Evolutionary conservation across 257 asterid species (phyloP).

Genomic region (Ballota nigra): DNA sequence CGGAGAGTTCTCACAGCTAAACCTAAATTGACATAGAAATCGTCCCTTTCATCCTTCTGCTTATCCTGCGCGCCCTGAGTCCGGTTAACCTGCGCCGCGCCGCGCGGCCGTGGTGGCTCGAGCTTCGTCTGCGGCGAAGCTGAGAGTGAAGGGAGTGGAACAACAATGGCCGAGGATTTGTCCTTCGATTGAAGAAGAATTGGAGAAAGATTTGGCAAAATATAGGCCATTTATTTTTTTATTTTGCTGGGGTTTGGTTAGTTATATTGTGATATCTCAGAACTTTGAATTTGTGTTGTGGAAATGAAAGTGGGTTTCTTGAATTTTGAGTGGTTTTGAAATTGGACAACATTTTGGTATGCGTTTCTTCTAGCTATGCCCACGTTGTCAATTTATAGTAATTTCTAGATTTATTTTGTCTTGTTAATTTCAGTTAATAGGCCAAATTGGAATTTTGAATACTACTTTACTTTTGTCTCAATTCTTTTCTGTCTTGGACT

Average conservation of each 20-base stretch:
- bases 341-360: constrained; percentile 13
- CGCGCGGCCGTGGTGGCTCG: constrained; percentile 38
- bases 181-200: constrained; percentile 44
- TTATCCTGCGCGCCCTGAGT: constrained; percentile 41
- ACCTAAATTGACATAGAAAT: constrained; percentile 79
- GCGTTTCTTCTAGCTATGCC: background rate
- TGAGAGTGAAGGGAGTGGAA: constrained; percentile 29
- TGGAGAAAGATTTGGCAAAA: constrained; percentile 68
- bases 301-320: constrained; percentile 1
- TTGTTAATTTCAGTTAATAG: background rate
- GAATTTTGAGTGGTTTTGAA: constrained; percentile 42
- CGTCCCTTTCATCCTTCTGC: constrained; percentile 45
- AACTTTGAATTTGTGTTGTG: constrained; percentile 18
- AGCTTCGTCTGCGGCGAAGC: constrained; percentile 35
- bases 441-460: background rate
- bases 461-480: background rate
- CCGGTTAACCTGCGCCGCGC: constrained; percentile 43
- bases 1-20: constrained; percentile 86
- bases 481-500: background rate
- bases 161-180: constrained; percentile 36
- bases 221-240: constrained; percentile 53
- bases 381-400: background rate
- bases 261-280: constrained; percentile 1
- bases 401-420: background rate
- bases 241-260: background rate